These are phyloP conservation scores for Phylloporus scabripes DNA, from an alignment of 768 basidiomycete genomes.

Conservation along the genomic window DNA sequence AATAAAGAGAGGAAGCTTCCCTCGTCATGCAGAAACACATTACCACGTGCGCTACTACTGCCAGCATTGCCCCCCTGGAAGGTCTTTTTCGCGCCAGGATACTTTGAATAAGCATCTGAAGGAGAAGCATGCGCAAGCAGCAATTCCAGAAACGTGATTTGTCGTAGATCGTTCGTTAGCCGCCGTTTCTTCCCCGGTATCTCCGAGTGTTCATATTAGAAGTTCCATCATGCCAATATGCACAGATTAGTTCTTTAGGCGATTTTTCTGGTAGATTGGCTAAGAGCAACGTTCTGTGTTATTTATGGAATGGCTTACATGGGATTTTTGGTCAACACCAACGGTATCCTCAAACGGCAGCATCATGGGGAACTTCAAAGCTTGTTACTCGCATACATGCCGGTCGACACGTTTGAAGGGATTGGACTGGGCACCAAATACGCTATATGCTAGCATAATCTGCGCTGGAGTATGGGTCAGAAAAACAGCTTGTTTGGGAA, in stretches of 20 bases:
- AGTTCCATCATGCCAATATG: too few species aligned
- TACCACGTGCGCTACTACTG: constrained; percentile 14
- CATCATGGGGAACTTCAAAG: neutral
- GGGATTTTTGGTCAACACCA: neutral
- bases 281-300: neutral
- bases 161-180: neutral
- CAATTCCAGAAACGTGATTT: neutral
- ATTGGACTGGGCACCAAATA: too few species aligned
- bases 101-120: constrained; percentile 12
- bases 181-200: neutral
- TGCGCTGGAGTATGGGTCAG: too few species aligned
- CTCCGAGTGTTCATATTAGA: neutral
- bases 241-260: neutral
- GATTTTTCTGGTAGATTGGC: neutral
- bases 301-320: neutral
- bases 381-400: neutral
- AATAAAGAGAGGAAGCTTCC: constrained; percentile 10
- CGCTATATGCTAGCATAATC: too few species aligned
- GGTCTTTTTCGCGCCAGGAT: constrained; percentile 22
- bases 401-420: too few species aligned
- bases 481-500: too few species aligned
- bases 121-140: constrained; percentile 1
- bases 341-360: neutral
- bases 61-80: constrained; percentile 5
- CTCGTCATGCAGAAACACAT: constrained; percentile 19